Evolutionary conservation across 1,284 basidiomycete genomes (phyloP).

Genomic region (Inonotus hispidus): DNA sequence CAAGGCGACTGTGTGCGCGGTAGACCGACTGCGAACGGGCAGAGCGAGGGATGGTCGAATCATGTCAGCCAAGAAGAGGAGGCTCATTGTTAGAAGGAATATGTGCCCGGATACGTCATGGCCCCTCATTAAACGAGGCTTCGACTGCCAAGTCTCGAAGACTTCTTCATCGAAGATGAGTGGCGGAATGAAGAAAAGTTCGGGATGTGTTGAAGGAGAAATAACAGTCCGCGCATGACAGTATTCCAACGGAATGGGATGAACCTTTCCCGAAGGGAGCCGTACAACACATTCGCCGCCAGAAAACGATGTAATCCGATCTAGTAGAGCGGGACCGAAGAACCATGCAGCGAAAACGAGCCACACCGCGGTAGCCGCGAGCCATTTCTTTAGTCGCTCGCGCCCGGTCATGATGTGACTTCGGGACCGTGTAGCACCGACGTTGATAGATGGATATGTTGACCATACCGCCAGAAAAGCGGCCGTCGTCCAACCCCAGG

Average conservation of each 20-base stretch:
- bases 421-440: background rate
- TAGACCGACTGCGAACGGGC: constrained; percentile 31
- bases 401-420: constrained; percentile 23
- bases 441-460: constrained; percentile 38
- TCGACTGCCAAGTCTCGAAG: constrained; percentile 38
- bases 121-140: constrained; percentile 65
- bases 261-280: constrained; percentile 49
- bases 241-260: constrained; percentile 52
- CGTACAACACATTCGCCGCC: constrained; percentile 79
- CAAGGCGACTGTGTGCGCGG: constrained; percentile 42
- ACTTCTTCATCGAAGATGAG: background rate
- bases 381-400: constrained; percentile 50
- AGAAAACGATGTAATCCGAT: constrained; percentile 67
- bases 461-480: constrained; percentile 57
- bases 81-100: constrained; percentile 85
- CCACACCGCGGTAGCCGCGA: constrained; percentile 68
- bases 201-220: constrained; percentile 56
- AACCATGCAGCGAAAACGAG: constrained; percentile 82
- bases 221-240: constrained; percentile 52
- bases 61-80: constrained; percentile 78
- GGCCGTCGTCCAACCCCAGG: constrained; percentile 87
- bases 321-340: constrained; percentile 82
- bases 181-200: constrained; percentile 50
- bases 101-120: constrained; percentile 95
- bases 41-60: constrained; percentile 45